phyloP scores from a whole-genome alignment of 345 rosid genomes.

The Salix purpurea region DNA sequence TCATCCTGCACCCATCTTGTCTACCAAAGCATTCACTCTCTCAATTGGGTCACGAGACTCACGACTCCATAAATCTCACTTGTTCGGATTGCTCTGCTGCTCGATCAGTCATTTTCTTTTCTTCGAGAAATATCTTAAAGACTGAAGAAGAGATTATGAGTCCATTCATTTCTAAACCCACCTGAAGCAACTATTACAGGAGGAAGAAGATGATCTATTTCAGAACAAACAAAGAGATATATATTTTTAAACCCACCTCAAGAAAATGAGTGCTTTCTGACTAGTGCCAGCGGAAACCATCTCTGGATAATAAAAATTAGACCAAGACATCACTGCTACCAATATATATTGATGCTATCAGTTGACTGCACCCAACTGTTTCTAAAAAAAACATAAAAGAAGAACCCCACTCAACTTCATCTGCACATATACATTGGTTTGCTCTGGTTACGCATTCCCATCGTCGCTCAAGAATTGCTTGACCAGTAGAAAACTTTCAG shows the following conservation, averaged over 20 bases:
- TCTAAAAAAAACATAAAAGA: no score
- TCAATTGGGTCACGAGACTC: slow-evolving; percentile 33
- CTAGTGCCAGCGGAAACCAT: not conserved
- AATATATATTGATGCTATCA: not conserved
- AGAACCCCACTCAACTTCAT: not conserved
- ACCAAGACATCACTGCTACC: not conserved
- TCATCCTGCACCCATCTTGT: not conserved
- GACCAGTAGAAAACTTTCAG: not conserved
- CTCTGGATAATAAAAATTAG: no score
- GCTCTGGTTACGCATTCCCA: not conserved
- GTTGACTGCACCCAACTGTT: not conserved
- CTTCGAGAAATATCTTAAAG: slow-evolving; percentile 10
- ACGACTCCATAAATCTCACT: slow-evolving; percentile 23
- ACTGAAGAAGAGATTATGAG: no score
- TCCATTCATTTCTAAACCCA: not conserved
- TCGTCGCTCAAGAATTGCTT: not conserved
- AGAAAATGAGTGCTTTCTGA: not conserved
- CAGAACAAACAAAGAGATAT: not conserved
- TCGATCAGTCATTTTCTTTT: slow-evolving; percentile 24
- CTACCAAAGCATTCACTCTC: not conserved
- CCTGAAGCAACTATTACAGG: no score
- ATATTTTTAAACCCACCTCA: no score
- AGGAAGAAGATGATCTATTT: no score
- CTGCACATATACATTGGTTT: not conserved
- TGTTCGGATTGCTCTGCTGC: slow-evolving; percentile 16